phyloP scores from a whole-genome alignment of 306 rosid species.

The Psophocarpus tetragonolobus region DNA sequence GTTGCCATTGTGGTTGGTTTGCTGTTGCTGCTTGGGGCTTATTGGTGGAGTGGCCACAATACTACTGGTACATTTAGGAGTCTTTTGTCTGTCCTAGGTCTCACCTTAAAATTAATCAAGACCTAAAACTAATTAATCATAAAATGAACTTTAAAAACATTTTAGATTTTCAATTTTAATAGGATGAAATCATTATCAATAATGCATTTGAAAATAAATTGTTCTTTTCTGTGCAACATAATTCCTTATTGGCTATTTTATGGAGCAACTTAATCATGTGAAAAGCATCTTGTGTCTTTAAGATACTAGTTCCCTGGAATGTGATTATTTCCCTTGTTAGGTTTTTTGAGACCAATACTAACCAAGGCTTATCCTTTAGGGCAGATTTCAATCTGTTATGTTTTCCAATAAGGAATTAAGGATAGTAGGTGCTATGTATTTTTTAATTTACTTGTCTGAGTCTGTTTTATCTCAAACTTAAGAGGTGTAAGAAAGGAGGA shows the following conservation, averaged over 20 bases:
- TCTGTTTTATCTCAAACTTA: not conserved
- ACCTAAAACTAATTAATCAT: constrained; percentile 33
- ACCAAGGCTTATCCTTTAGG: not conserved
- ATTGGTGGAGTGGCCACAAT: constrained; percentile 70
- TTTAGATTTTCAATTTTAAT: constrained; percentile 17
- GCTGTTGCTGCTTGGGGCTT: constrained; percentile 76
- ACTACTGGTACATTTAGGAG: constrained; percentile 62
- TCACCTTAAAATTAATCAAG: constrained; percentile 48
- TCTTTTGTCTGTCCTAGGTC: constrained; percentile 59
- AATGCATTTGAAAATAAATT: constrained; percentile 18
- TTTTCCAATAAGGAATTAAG: not conserved
- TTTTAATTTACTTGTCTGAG: not conserved
- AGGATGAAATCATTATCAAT: constrained; percentile 19
- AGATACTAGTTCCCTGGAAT: not conserved
- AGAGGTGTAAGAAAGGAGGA: constrained; percentile 16
- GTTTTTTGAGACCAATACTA: constrained; percentile 18
- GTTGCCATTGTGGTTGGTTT: constrained; percentile 72
- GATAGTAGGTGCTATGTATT: not conserved
- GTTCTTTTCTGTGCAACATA: constrained; percentile 1
- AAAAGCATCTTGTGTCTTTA: constrained; percentile 8
- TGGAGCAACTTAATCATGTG: constrained; percentile 10
- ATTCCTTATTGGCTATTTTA: constrained; percentile 16
- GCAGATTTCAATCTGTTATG: not conserved
- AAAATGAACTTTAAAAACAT: constrained; percentile 29
- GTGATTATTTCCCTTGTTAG: not conserved